Evolutionary conservation across 176 grass and related monocot genomes (phyloP).

Genomic region (Bromus sterilis): DNA sequence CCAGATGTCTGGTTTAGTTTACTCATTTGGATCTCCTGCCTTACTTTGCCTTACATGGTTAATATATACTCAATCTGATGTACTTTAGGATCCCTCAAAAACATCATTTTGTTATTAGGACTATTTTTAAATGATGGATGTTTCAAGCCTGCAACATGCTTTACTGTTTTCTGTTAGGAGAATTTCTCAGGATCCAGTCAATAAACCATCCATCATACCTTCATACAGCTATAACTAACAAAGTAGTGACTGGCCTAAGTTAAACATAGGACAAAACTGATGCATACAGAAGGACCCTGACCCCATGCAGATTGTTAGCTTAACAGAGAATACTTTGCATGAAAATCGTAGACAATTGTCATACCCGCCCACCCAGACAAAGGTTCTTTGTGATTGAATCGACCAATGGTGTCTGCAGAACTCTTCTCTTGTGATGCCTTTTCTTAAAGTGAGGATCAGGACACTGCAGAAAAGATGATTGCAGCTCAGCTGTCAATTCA

Average conservation of each 20-base stretch:
- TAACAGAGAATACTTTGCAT: background rate
- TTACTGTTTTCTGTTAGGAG: background rate
- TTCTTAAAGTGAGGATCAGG: slow-evolving; percentile 96
- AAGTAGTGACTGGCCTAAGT: background rate
- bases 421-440: slow-evolving; percentile 94
- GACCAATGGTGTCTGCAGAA: slow-evolving; percentile 58
- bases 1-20: background rate
- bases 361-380: slow-evolving; percentile 69
- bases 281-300: background rate
- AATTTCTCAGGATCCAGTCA: background rate
- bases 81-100: background rate
- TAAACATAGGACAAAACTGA: background rate
- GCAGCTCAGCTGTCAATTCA: background rate
- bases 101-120: background rate
- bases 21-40: too few relatives aligned
- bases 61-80: background rate
- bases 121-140: background rate
- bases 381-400: slow-evolving; percentile 80
- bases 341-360: background rate
- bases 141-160: background rate
- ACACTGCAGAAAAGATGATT: slow-evolving; percentile 41
- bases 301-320: background rate
- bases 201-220: background rate
- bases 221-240: background rate
- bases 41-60: too few relatives aligned